phyloP scores from a whole-genome alignment of 345 rosid genomes.

The Iberis pinnata region DNA sequence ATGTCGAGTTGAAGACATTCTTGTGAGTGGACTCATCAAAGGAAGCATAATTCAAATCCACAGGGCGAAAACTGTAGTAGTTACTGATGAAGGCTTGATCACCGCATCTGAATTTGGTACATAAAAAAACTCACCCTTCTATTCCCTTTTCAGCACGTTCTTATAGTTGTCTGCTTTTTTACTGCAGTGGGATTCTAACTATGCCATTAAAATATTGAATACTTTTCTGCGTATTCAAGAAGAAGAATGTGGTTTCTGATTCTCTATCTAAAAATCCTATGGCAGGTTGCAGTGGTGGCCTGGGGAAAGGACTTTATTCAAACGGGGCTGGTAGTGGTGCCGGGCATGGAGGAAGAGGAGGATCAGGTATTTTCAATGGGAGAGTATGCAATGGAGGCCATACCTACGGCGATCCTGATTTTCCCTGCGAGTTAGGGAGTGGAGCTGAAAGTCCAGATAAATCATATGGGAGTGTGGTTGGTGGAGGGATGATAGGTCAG shows the following conservation, averaged over 20 bases:
- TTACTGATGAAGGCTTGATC: constrained; percentile 61
- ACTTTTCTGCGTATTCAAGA: background rate
- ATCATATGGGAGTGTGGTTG: constrained; percentile 56
- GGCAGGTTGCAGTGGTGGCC: constrained; percentile 84
- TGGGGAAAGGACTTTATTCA: constrained; percentile 77
- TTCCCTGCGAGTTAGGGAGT: constrained; percentile 96
- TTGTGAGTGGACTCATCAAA: constrained; percentile 70
- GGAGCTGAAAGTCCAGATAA: constrained; percentile 79
- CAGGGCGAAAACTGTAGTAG: constrained; percentile 72
- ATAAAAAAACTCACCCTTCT: constrained; percentile 7
- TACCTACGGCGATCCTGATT: constrained; percentile 73
- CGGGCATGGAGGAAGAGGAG: constrained; percentile 96
- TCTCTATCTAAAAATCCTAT: constrained; percentile 9
- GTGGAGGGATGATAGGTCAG: constrained; percentile 96
- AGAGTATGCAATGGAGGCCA: constrained; percentile 71
- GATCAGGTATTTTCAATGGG: constrained; percentile 84
- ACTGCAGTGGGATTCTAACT: constrained; percentile 3
- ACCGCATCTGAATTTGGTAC: constrained; percentile 86
- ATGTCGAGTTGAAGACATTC: constrained; percentile 92
- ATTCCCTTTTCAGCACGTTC: constrained; percentile 8
- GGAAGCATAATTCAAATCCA: constrained; percentile 96
- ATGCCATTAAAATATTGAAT: background rate
- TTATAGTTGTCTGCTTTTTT: constrained; percentile 13
- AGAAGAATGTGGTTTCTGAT: constrained; percentile 23
- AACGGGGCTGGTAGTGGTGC: constrained; percentile 97